Conservation (phyloP, 2,329 filamentous ascomycete genomes). For the Pyrenochaeta sp. region DNA sequence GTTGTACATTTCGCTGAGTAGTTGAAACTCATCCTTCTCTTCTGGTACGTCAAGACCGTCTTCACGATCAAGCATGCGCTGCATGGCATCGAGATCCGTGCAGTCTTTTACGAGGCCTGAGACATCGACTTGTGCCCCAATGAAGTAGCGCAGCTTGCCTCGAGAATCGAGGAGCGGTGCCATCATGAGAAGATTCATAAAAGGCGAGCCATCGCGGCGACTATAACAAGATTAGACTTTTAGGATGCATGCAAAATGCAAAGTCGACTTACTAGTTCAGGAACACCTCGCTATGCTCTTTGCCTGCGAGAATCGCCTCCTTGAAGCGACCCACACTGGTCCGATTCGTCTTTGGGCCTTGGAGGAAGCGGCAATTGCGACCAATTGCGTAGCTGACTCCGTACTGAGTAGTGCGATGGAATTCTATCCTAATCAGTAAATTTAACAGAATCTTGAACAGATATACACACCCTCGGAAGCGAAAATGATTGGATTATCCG, state of each 20-base stretch:
- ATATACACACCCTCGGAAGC: slow-evolving; percentile 69
- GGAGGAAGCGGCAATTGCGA: slow-evolving; percentile 79
- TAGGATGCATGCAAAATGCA: background rate
- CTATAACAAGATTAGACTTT: slow-evolving; percentile 43
- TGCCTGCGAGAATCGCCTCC: slow-evolving; percentile 67
- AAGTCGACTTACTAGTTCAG: slow-evolving; percentile 69
- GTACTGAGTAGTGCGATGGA: slow-evolving; percentile 77
- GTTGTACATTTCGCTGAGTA: slow-evolving; percentile 74
- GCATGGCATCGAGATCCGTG: slow-evolving; percentile 69
- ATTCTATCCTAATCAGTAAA: slow-evolving; percentile 62
- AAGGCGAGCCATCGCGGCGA: slow-evolving; percentile 76
- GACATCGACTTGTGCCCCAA: slow-evolving; percentile 77
- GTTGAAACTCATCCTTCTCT: slow-evolving; percentile 69
- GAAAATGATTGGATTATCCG: slow-evolving; percentile 79
- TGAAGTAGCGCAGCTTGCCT: slow-evolving; percentile 71
- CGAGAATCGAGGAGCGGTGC: slow-evolving; percentile 73
- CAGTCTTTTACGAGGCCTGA: slow-evolving; percentile 72
- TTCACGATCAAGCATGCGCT: slow-evolving; percentile 54
- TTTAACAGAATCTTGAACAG: background rate
- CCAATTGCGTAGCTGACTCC: slow-evolving; percentile 76
- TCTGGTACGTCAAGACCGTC: slow-evolving; percentile 36
- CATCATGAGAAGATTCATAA: slow-evolving; percentile 80
- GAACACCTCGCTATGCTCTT: slow-evolving; percentile 76
- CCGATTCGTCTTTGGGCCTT: slow-evolving; percentile 74
- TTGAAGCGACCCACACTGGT: slow-evolving; percentile 68